Evolutionary conservation across 2,329 filamentous ascomycete species (phyloP), one percentile per base, ranked within the genome.

Genomic region (Cryphonectria nitschkei): DNA sequence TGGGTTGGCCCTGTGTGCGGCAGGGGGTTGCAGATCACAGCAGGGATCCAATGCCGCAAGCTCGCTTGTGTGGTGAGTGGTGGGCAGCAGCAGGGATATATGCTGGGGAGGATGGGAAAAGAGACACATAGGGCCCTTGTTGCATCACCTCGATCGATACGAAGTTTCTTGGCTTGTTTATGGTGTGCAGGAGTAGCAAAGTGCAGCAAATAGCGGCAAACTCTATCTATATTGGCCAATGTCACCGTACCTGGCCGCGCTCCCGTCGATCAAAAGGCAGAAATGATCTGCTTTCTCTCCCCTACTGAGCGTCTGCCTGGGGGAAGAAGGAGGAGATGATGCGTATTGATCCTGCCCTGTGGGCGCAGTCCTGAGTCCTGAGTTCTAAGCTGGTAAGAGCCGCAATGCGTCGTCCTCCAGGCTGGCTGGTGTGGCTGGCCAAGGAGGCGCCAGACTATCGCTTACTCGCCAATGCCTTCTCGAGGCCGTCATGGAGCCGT

Each of bases 371-470:
- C 46, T 50, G 46, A 2, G 46, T 50, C 22, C 46, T 9, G 19
- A 50, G 46, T 22, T 0, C 4, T 11, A 11, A 50, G 46, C 46
- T 50, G 16, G 22, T n/a, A 2, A 50, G 46, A 50, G 46, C 46
- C 46, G 46, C 46, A 50, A n/a, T 7, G 19, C 22, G 46, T 56
- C 52, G 52, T 50, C 58, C 9, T 61, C 58, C 39, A 61, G 58
- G 58, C 58, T 39, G 29, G 56, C 16, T 61, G 16, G 29, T 32
- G 46, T 50, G 46, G 56, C 32, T 56, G 52, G 52, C 52, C 52
- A 32, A 29, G 14, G 54, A 34, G 54, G 54, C 54, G 58, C 34
- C 58, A 39, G 16, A 61, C 58, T 61, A 39, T 61, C 39, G 58
- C 58, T 61, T 22, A 37, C 56, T 14, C n/a, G 34, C 32, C n/a